phyloP scores from a whole-genome alignment of 2,329 filamentous ascomycete species.

The Trichoderma asperellum region DNA sequence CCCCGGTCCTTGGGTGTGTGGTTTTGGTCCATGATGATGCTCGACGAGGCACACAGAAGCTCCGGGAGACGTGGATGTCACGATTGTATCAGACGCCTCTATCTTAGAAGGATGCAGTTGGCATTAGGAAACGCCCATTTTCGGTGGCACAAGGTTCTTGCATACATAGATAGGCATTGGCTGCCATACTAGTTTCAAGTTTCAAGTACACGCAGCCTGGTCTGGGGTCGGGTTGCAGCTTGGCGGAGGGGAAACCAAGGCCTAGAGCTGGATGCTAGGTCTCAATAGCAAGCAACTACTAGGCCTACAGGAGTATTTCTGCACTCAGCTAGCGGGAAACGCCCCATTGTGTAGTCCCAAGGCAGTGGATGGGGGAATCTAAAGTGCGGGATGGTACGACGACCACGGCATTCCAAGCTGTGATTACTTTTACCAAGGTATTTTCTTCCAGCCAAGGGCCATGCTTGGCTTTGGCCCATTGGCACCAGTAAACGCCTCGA shows the following conservation, averaged over 20 bases:
- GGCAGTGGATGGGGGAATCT: not conserved
- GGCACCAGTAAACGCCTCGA: constrained; percentile 11
- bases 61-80: not conserved
- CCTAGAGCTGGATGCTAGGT: not conserved
- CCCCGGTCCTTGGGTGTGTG: not conserved
- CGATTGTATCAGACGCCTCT: not conserved
- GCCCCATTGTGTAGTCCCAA: constrained; percentile 7
- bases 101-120: not conserved
- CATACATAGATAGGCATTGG: not conserved
- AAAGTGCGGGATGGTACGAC: not conserved
- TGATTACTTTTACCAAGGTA: not conserved
- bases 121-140: not conserved
- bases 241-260: not conserved
- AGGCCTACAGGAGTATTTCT: not conserved
- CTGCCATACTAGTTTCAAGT: not conserved
- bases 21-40: not conserved
- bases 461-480: not conserved
- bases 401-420: not conserved
- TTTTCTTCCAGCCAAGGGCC: not conserved
- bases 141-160: not conserved
- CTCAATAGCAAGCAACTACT: not conserved
- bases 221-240: not conserved
- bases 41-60: not conserved
- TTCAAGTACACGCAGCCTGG: not conserved
- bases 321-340: not conserved